A percentile compares a stretch with the other conserved stretches of the same genome.
Evolutionary conservation across 202 grass and related monocot genomes (phyloP).

Genomic region (Zizania palustris): DNA sequence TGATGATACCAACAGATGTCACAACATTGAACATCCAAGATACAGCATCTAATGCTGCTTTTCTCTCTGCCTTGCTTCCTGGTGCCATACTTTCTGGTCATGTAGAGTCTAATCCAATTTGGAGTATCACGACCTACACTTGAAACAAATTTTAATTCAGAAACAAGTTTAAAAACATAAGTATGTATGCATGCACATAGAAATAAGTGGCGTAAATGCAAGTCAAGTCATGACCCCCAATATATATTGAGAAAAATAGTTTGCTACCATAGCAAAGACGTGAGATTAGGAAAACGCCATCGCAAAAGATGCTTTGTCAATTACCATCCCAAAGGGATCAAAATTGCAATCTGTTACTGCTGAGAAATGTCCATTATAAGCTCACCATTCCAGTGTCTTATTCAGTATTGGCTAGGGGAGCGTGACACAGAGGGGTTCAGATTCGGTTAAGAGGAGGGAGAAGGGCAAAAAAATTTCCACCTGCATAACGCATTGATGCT

Average conservation of each 20-base stretch:
- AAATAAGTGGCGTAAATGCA: not conserved
- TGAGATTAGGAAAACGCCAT: not conserved
- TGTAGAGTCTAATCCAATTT: constrained; percentile 45
- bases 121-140: constrained; percentile 21
- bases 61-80: constrained; percentile 75
- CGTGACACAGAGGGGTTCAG: not conserved
- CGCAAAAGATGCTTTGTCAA: not conserved
- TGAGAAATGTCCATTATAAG: not conserved
- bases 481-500: not conserved
- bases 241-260: not conserved
- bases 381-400: not conserved
- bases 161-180: not conserved
- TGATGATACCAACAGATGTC: constrained; percentile 91
- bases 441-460: not conserved
- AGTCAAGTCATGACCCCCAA: not conserved
- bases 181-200: not conserved
- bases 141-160: constrained; percentile 16
- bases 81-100: constrained; percentile 61
- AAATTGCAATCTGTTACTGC: not conserved
- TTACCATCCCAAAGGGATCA: not conserved
- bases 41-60: constrained; percentile 79
- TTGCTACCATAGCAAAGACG: not conserved
- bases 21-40: constrained; percentile 95
- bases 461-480: too few species aligned
- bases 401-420: not conserved